These are phyloP conservation scores for Phylloporus sp. DNA, from an alignment of 768 basidiomycete species.

Conservation along the genomic window DNA sequence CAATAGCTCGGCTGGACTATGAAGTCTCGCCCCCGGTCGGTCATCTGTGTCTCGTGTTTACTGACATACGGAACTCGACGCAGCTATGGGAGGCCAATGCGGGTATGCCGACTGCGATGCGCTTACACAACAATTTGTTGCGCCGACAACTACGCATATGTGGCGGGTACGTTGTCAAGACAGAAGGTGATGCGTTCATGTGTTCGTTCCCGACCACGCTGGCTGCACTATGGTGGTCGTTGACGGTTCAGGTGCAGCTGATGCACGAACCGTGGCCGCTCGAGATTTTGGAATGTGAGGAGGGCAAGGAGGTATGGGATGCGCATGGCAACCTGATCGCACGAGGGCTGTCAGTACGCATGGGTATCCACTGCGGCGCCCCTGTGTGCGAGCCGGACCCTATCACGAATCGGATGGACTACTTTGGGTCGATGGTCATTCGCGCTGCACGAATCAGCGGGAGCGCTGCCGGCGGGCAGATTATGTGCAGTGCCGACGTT, in stretches of 20 bases:
- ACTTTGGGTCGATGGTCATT: conserved; percentile 96
- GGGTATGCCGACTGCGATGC: conserved; percentile 93
- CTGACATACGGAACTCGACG: conserved; percentile 96
- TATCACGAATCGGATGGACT: conserved; percentile 94
- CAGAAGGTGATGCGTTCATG: conserved; percentile 99
- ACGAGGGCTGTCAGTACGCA: conserved; percentile 88
- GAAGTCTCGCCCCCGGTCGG: conserved; percentile 86
- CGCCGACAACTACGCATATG: conserved; percentile 83
- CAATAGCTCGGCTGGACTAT: conserved; percentile 59
- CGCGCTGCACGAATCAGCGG: conserved; percentile 82
- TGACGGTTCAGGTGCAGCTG: conserved; percentile 81
- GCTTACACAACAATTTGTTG: conserved; percentile 81
- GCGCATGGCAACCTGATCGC: conserved; percentile 63
- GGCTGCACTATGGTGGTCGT: conserved; percentile 85
- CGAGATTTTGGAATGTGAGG: conserved; percentile 89
- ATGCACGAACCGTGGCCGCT: conserved; percentile 85
- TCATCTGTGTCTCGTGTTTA: conserved; percentile 91
- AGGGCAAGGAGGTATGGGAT: conserved; percentile 79
- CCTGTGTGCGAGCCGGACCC: conserved; percentile 91
- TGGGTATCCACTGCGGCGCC: conserved; percentile 93
- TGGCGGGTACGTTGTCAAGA: conserved; percentile 98
- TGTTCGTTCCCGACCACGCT: conserved; percentile 91
- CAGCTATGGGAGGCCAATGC: conserved; percentile 94
- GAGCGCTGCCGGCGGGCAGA: conserved; percentile 86
- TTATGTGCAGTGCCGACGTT: conserved; percentile 87